A percentile compares a stretch with the other conserved stretches of the same genome.
These are phyloP conservation scores for Hyphodiscus sp. DNA, from an alignment of 2,329 filamentous ascomycete species.

Conservation along the genomic window DNA sequence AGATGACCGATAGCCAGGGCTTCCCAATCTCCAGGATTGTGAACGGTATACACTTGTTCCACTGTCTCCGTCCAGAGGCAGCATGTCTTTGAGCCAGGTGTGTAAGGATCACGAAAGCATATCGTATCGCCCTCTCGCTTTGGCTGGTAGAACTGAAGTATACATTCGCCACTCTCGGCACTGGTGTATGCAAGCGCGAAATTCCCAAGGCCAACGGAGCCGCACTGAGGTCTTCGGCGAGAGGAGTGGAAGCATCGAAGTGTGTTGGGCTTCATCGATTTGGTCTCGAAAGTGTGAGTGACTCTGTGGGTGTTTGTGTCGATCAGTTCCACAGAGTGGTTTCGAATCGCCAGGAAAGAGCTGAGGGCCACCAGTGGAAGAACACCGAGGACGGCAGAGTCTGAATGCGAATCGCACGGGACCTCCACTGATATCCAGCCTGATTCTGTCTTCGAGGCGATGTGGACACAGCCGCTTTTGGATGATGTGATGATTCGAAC, in stretches of 20 bases:
- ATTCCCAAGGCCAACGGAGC: constrained; percentile 49
- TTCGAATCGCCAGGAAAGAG: constrained; percentile 54
- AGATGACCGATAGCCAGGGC: constrained; percentile 53
- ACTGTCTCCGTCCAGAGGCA: constrained; percentile 46
- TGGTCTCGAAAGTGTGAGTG: constrained; percentile 56
- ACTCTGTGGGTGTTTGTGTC: constrained; percentile 50
- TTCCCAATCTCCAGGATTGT: constrained; percentile 61
- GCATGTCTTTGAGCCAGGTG: constrained; percentile 36
- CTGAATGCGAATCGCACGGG: constrained; percentile 25
- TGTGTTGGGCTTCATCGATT: constrained; percentile 50
- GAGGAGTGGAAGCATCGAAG: constrained; percentile 54
- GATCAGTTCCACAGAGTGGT: constrained; percentile 51
- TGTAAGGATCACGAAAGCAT: constrained; percentile 44
- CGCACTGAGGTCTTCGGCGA: constrained; percentile 45
- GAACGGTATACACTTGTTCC: constrained; percentile 46
- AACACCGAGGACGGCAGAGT: constrained; percentile 47
- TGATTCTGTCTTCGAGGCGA: constrained; percentile 36
- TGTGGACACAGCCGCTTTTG: constrained; percentile 43
- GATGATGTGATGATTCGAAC: constrained; percentile 43
- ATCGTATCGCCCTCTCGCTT: constrained; percentile 48
- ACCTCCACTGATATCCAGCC: constrained; percentile 46
- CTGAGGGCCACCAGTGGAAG: constrained; percentile 52
- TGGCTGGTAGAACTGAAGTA: constrained; percentile 58
- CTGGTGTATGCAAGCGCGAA: constrained; percentile 61
- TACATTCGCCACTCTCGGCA: constrained; percentile 51